phyloP scores from a whole-genome alignment of 768 basidiomycete genomes.

The Daedaleopsis sinensis region DNA sequence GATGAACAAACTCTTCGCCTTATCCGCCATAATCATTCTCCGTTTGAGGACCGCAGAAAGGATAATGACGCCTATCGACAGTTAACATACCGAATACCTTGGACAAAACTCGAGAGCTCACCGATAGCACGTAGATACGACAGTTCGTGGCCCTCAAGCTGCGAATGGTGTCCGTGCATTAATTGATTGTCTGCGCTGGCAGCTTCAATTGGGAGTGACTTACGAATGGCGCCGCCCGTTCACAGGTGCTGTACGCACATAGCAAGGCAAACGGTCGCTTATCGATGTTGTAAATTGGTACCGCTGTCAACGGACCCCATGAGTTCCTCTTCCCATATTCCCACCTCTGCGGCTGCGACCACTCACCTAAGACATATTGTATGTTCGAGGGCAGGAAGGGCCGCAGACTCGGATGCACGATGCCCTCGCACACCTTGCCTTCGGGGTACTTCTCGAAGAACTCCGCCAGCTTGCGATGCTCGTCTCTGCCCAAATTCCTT shows the following conservation, averaged over 20 bases:
- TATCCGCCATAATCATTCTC: conserved; percentile 92
- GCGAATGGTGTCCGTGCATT: background rate
- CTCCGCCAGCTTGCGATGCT: conserved; percentile 72
- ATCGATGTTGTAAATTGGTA: conserved; percentile 92
- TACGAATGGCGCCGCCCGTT: conserved; percentile 81
- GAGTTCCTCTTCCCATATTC: too few relatives aligned
- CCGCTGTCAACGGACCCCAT: conserved; percentile 48
- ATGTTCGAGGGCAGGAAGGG: conserved; percentile 80
- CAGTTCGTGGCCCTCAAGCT: conserved; percentile 88
- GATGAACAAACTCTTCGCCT: conserved; percentile 90
- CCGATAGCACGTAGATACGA: conserved; percentile 93
- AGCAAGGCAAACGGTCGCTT: conserved; percentile 89
- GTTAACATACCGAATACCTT: conserved; percentile 7
- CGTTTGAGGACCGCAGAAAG: conserved; percentile 91
- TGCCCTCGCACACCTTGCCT: conserved; percentile 85
- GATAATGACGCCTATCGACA: conserved; percentile 75
- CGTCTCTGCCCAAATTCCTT: conserved; percentile 56
- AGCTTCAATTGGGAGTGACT: conserved; percentile 26
- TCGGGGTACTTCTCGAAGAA: conserved; percentile 84
- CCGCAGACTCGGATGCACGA: conserved; percentile 82
- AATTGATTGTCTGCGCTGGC: background rate
- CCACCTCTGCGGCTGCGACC: too few relatives aligned
- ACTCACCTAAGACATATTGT: conserved; percentile 86
- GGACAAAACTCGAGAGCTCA: conserved; percentile 26
- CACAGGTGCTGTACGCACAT: conserved; percentile 87